Conservation (phyloP, 192 early-diverging fungal species). For the Coemansia pectinata region DNA sequence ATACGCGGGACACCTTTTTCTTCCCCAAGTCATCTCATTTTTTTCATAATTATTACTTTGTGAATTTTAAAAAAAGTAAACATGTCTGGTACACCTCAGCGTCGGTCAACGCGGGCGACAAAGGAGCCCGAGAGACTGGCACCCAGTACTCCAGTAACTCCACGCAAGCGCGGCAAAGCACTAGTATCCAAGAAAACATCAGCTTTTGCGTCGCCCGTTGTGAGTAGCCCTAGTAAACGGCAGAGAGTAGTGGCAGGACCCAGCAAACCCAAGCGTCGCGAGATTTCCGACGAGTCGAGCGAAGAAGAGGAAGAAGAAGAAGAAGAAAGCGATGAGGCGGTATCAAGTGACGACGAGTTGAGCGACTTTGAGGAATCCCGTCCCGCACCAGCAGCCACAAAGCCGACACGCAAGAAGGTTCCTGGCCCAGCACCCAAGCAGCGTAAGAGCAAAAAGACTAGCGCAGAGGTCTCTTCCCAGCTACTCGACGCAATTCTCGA, state of each 20-base stretch:
- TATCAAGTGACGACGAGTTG: conserved; percentile 15
- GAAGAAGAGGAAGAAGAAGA: conserved; percentile 11
- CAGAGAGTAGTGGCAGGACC: conserved; percentile 11
- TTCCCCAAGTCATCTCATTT: not conserved
- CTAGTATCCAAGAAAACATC: conserved; percentile 6
- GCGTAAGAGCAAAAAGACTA: not conserved
- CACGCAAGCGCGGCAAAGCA: conserved; percentile 34
- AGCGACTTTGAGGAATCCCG: conserved; percentile 36
- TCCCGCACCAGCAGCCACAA: conserved; percentile 7
- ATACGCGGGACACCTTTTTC: not conserved
- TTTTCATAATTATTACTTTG: not conserved
- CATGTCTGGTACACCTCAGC: conserved; percentile 33
- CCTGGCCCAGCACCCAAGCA: not conserved
- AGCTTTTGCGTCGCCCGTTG: conserved; percentile 21
- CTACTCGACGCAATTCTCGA: conserved; percentile 54
- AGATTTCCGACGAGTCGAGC: not conserved
- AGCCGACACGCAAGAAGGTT: conserved; percentile 16
- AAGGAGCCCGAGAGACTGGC: conserved; percentile 39
- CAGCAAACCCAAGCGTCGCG: conserved; percentile 6
- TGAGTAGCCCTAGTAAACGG: conserved; percentile 17
- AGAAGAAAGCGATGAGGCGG: not conserved
- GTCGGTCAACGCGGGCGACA: conserved; percentile 39
- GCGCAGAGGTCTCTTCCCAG: conserved; percentile 2
- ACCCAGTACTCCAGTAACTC: conserved; percentile 16
- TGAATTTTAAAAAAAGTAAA: not conserved